Evolutionary conservation across 2,329 filamentous ascomycete genomes (phyloP).

Genomic region (Amesomyces nigricolor): DNA sequence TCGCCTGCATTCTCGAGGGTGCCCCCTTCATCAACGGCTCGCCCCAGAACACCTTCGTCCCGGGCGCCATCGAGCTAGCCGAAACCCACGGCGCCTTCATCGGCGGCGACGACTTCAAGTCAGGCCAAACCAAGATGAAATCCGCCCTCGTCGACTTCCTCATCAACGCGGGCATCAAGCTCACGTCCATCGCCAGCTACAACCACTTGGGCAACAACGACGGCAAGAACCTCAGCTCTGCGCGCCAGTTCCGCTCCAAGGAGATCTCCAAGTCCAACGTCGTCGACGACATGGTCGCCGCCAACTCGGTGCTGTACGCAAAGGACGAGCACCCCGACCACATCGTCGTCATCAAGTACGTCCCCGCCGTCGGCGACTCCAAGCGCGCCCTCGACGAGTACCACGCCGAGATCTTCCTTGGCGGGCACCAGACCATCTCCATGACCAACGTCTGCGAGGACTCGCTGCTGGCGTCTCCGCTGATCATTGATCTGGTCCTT

Average conservation of each 20-base stretch:
- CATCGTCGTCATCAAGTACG: constrained; percentile 99
- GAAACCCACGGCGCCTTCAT: constrained; percentile 85
- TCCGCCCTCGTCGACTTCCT: constrained; percentile 97
- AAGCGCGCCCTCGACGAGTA: constrained; percentile 99
- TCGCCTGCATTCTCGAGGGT: constrained; percentile 85
- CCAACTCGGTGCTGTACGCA: constrained; percentile 86
- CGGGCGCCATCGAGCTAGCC: constrained; percentile 82
- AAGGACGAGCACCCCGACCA: constrained; percentile 94
- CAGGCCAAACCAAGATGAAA: constrained; percentile 99
- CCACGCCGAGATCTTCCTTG: constrained; percentile 98
- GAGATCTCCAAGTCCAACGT: constrained; percentile 99
- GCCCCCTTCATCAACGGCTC: constrained; percentile 98
- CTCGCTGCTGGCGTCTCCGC: constrained; percentile 86
- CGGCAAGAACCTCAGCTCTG: constrained; percentile 95
- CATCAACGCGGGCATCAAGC: constrained; percentile 97
- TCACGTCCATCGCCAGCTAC: constrained; percentile 97
- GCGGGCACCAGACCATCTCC: constrained; percentile 94
- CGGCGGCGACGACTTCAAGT: constrained; percentile 99
- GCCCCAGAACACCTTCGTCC: constrained; percentile 97
- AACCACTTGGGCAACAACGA: constrained; percentile 99
- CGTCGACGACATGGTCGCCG: constrained; percentile 98
- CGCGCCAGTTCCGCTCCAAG: constrained; percentile 98
- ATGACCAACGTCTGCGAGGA: constrained; percentile 99
- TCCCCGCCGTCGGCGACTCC: constrained; percentile 97
- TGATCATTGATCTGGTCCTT: constrained; percentile 95